phyloP scores from a whole-genome alignment of 352 stramenopile genomes.

The Stramenopiles sp. region DNA sequence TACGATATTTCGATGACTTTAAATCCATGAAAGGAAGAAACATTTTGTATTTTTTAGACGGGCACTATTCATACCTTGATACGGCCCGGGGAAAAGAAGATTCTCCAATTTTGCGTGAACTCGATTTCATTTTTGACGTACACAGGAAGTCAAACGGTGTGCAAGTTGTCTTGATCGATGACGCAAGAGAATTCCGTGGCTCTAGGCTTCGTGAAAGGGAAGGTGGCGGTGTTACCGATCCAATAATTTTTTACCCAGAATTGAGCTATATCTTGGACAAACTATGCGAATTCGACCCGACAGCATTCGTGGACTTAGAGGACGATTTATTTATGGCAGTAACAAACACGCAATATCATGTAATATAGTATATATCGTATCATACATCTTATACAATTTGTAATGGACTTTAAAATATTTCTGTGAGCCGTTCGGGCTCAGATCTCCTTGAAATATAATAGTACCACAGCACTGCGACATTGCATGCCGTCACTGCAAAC shows the following conservation, averaged over 20 bases:
- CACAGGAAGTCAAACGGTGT: background rate
- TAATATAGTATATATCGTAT: no score
- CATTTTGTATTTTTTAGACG: background rate
- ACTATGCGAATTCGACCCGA: background rate
- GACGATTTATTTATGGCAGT: background rate
- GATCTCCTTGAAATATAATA: constrained; percentile 8
- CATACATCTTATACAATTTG: no score
- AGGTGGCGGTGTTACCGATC: no score
- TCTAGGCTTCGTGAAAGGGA: background rate
- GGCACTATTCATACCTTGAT: background rate
- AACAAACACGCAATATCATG: no score
- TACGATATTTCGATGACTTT: background rate
- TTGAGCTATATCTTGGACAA: background rate
- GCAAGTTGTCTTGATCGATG: background rate
- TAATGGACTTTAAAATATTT: background rate
- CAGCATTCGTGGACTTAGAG: background rate
- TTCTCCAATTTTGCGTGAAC: background rate
- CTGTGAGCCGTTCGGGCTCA: background rate
- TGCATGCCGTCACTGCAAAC: no score
- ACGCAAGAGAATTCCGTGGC: background rate
- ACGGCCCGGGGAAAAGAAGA: background rate
- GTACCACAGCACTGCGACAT: no score
- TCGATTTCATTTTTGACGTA: background rate
- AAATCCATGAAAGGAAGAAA: background rate
- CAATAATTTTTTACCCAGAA: no score